Base-by-base conservation (phyloP, 257 asterid genomes). In the Solanum raphanifolium region DNA sequence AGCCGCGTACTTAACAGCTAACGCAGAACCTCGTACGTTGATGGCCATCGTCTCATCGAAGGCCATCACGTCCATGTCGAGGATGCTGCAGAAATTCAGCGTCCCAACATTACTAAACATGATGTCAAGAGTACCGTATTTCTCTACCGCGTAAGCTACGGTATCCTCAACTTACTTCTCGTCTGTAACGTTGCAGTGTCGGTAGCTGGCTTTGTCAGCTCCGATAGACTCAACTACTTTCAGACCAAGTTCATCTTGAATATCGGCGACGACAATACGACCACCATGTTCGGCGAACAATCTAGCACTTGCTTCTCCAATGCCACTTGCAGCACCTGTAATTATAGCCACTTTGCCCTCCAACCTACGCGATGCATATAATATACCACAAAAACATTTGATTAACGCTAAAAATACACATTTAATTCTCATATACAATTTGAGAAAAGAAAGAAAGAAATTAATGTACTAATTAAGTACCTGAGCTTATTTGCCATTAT, bases 301-400 rank as follows among this genome's bases (percentile, higher is more conserved):
- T 39, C 72, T 39, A 6, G 83, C 83, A 32, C 72, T 72, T 41
- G 88, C 84, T 46, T 86, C 88, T 11, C 88, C 83, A 11, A 86
- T 86, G 16, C 73, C 88, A 23, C 88, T 86, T n/a, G 88, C 83
- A n/a, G 83, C 88, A 20, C 48, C 76, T 0, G 84, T 79, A 25
- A 79, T 79, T 25, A 79, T 23, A 4, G 84, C 84, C 2, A 79
- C 36, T 79, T 79, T 79, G 10, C 65, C 84, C 15, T 79, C 84
- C n/a, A 69, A 69, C 76, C 76, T 29, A 35, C 65, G 18, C n/a
- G 36, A 62, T 29, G 71, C 71, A 25, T 23, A 4, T 6, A 48
- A 48, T 11, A 46, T 46, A 13, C 68, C 68, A 62, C 13, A 62
- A 62, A 62, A 55, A 55, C n/a, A 16, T 16, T 52, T 52, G 62